Base-by-base conservation (phyloP, 2,329 filamentous ascomycete genomes). In the Beauveria asiatica region DNA sequence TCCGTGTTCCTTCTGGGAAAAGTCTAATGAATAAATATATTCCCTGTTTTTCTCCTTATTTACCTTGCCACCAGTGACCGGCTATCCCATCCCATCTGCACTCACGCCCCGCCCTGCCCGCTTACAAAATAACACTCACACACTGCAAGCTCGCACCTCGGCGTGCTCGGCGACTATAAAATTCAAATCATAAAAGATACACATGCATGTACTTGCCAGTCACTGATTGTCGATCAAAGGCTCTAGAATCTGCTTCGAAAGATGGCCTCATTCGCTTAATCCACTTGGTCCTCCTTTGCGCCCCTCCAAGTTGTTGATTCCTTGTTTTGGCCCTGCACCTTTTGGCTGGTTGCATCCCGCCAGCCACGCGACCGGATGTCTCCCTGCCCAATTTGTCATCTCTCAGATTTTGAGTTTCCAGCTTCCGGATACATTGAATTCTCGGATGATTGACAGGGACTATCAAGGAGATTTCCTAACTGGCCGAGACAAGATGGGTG, bases 141-240 rank as follows among this genome's bases (percentile, higher is more conserved):
- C 30, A 33, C 11, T 13, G 33, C 11, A 37, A 37, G 33, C 33
- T 37, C 33, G 33, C 33, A 16, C 33, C 30, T 33, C 30, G 30
- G 30, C 10, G 30, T 33, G 30, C 30, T 33, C 30, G 33, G 33
- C 33, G 33, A 37, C 33, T 37, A 37, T 37, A 5, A 37, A 37
- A 5, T 37, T 16, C 11, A 16, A 16, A 37, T 37, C 2, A 37
- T 33, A 37, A 37, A 37, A 37, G 11, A 6, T 16, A 37, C 33
- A 37, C 11, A 33, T 50, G 46, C 56, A 51, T 37, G 11, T 37
- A n/a, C 23, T 51, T 44, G 33, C 56, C 37, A 21, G 13, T 33
- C 37, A 25, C 56, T 37, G n/a, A 51, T 21, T 37, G 56, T 51
- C 56, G 56, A 58, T 58, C 56, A 51, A 51, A 51, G 21, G 37